A percentile compares a stretch with the other conserved stretches of the same genome.
Conservation (phyloP, 257 asterid genomes). For the Nicotiana tomentosiformis region DNA sequence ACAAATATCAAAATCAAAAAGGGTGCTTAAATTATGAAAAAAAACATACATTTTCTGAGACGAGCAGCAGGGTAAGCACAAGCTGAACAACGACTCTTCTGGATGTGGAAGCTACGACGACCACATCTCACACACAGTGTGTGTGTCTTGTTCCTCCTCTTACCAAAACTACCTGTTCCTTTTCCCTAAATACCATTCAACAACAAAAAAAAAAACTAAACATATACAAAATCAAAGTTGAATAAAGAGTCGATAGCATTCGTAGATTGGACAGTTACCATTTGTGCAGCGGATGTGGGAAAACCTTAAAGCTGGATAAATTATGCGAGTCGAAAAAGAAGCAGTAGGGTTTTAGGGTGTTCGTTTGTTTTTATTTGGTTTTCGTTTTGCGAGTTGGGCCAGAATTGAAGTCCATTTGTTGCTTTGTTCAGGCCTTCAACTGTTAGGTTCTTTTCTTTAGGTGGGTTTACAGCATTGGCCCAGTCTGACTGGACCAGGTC, state of each 20-base stretch:
- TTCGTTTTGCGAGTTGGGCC: neutral
- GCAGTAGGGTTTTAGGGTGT: neutral
- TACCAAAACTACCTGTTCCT: conserved; percentile 20
- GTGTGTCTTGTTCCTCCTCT: conserved; percentile 19
- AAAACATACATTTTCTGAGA: conserved; percentile 11
- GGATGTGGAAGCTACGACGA: conserved; percentile 16
- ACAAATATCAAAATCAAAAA: neutral
- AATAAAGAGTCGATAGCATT: neutral
- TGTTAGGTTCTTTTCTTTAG: neutral
- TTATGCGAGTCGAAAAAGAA: neutral
- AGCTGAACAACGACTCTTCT: conserved; percentile 20
- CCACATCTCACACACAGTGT: conserved; percentile 17
- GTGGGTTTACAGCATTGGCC: no score
- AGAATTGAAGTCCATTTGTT: neutral
- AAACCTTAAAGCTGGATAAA: neutral
- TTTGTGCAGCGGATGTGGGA: conserved; percentile 5
- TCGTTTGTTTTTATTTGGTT: neutral
- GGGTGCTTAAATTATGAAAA: neutral
- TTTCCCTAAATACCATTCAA: conserved; percentile 7
- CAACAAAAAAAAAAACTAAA: neutral
- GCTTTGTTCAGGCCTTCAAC: neutral
- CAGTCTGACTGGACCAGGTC: no score
- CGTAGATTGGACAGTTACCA: neutral
- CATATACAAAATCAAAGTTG: neutral
- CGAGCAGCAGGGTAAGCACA: conserved; percentile 20